Percentiles rank a stretch among this genome's conserved stretches.
Evolutionary conservation across 2,329 filamentous ascomycete genomes (phyloP).

Genomic region (Purpureocillium lavendulum): DNA sequence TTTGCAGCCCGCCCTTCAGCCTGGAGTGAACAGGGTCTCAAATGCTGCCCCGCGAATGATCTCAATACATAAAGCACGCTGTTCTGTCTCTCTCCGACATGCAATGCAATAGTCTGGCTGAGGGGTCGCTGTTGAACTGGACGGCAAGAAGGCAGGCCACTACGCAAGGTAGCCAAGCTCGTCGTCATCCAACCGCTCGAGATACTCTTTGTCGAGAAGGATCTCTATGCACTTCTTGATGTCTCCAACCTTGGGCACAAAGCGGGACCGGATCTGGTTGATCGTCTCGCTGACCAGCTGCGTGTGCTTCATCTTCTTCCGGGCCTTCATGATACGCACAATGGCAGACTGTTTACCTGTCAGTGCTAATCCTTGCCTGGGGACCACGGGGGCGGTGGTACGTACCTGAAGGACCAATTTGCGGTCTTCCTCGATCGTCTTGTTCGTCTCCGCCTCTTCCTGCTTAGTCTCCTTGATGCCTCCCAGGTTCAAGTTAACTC

Average conservation of each 20-base stretch:
- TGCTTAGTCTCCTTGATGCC: conserved; percentile 96
- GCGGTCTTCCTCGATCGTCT: conserved; percentile 97
- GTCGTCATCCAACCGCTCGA: conserved; percentile 90
- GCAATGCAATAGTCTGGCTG: too few relatives aligned
- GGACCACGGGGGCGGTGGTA: background rate
- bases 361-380: conserved; percentile 9
- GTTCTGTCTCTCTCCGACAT: too few relatives aligned
- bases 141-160: conserved; percentile 11
- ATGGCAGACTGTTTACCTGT: conserved; percentile 69
- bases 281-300: conserved; percentile 94
- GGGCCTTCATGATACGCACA: conserved; percentile 98
- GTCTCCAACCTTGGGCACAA: conserved; percentile 84
- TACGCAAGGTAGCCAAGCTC: conserved; percentile 91
- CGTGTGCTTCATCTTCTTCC: conserved; percentile 97
- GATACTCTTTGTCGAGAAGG: conserved; percentile 95
- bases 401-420: conserved; percentile 93
- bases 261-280: conserved; percentile 85
- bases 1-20: too few relatives aligned
- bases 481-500: conserved; percentile 89
- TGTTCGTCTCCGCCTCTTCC: conserved; percentile 94
- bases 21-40: too few relatives aligned
- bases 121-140: too few relatives aligned
- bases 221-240: conserved; percentile 99
- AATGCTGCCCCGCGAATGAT: too few relatives aligned
- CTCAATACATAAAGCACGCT: too few relatives aligned